A percentile compares a stretch with the other conserved stretches of the same genome.
These are phyloP conservation scores for Aspergillus indologenus DNA, from an alignment of 495 filamentous ascomycete genomes.

Conservation along the genomic window DNA sequence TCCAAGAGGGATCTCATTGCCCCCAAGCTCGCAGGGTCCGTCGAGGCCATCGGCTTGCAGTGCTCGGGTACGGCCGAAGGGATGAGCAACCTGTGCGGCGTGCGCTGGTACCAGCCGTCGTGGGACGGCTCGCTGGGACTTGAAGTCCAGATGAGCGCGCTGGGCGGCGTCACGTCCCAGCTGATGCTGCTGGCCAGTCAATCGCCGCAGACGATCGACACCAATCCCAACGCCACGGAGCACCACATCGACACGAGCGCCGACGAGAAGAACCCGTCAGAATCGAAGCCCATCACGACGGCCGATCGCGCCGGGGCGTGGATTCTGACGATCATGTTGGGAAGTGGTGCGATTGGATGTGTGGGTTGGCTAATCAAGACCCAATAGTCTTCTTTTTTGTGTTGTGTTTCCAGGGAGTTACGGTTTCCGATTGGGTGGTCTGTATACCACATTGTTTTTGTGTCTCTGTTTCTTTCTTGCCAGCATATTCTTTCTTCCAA, in stretches of 20 bases:
- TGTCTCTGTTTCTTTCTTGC: not conserved
- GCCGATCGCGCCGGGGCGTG: slow-evolving; percentile 62
- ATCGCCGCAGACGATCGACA: slow-evolving; percentile 16
- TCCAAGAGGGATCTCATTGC: slow-evolving; percentile 57
- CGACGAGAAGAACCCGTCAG: slow-evolving; percentile 19
- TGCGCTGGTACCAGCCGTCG: slow-evolving; percentile 59
- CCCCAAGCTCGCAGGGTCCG: slow-evolving; percentile 59
- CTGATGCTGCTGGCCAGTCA: slow-evolving; percentile 16
- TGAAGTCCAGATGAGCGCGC: slow-evolving; percentile 44
- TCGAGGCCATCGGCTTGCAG: slow-evolving; percentile 58
- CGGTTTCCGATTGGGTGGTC: not conserved
- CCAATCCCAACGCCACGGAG: slow-evolving; percentile 20
- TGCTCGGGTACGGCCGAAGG: slow-evolving; percentile 49
- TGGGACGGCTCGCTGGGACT: slow-evolving; percentile 64
- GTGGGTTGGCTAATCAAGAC: slow-evolving; percentile 31
- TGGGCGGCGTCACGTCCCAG: slow-evolving; percentile 49
- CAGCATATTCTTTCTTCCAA: not conserved
- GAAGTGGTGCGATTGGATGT: slow-evolving; percentile 32
- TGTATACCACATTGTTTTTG: not conserved
- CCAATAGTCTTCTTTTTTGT: slow-evolving; percentile 6
- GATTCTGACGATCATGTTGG: slow-evolving; percentile 59
- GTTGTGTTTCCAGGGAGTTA: not conserved
- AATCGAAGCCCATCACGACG: slow-evolving; percentile 38
- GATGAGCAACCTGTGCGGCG: slow-evolving; percentile 59
- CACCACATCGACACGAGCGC: slow-evolving; percentile 23